A percentile compares a stretch with the other conserved stretches of the same genome.
phyloP scores from a whole-genome alignment of 257 asterid genomes.

The Jaltomata sinuosa region DNA sequence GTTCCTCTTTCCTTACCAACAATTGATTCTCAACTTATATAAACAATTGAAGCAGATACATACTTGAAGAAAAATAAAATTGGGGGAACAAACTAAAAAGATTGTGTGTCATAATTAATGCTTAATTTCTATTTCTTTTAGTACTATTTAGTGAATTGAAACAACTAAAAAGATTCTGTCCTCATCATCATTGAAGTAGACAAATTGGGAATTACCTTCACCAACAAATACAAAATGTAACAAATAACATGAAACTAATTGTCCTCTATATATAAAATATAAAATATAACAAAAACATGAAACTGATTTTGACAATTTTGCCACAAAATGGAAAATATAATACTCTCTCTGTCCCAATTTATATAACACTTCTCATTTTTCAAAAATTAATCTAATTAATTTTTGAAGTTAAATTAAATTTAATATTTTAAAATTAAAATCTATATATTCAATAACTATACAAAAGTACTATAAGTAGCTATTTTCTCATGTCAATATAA shows the following conservation, averaged over 20 bases:
- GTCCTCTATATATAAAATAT: no score
- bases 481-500: no score
- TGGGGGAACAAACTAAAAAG: background rate
- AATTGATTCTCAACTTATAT: background rate
- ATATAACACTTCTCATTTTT: no score
- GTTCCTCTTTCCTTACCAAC: background rate
- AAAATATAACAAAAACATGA: background rate
- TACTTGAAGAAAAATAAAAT: background rate
- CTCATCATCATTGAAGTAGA: background rate
- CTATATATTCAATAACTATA: no score
- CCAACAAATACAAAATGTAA: background rate
- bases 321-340: no score
- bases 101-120: background rate
- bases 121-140: background rate
- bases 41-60: background rate
- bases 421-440: no score
- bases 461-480: no score
- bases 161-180: background rate
- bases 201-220: background rate
- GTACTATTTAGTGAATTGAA: background rate
- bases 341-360: no score
- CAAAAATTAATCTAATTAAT: no score
- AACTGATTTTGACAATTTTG: no score
- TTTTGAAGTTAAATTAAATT: no score
- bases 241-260: no score